Evolutionary conservation across 768 basidiomycete species (phyloP), one percentile per base, ranked within the genome.

Genomic region (Tulasnella sp.): DNA sequence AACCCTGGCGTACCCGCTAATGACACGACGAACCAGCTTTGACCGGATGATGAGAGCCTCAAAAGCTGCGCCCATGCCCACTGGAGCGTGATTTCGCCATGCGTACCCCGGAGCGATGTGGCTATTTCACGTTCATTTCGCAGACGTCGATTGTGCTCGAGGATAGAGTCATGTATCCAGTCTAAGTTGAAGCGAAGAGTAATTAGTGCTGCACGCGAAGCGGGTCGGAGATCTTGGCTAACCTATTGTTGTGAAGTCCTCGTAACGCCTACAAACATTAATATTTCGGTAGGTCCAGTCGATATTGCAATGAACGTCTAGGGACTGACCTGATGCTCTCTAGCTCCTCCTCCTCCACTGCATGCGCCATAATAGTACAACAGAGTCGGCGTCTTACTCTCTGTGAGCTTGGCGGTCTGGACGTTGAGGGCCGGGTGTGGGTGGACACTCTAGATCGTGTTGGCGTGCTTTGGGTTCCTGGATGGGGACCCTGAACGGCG

Each of bases 191-290:
- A 71, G 75, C 39, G 34, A 8, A 2, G 47, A 19, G 72, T 71
- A 69, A 66, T 72, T 36, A 67, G 64, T 75, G 74, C 76, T 68
- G 67, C 29, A 75, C 69, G 63, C 62, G 35, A 74, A 44, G 69
- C 71, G 67, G 65, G 40, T n/a, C 69, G 34, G 5, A 62, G 72
- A 64, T 75, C 69, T 34, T 66, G 19, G 80, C 83, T 76, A 78
- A 93, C 94, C 94, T 81, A 97, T 95, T 6, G 95, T 96, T 59
- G 89, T 90, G 79, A 97, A 97, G 82, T 97, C 94, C 80, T 95
- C 91, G 82, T 95, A 96, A 73, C 91, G 92, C 75, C 94, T 95
- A 75, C 26, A 39, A 44, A 68, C 75, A 40, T 71, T 42, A 44
- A 68, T 74, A 40, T 71, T 42, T 78, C 29, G 80, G 75, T 72